Percentiles rank a stretch among this genome's conserved stretches.
phyloP scores from a whole-genome alignment of 495 filamentous ascomycete species.

The Beverwykella pulmonaria region DNA sequence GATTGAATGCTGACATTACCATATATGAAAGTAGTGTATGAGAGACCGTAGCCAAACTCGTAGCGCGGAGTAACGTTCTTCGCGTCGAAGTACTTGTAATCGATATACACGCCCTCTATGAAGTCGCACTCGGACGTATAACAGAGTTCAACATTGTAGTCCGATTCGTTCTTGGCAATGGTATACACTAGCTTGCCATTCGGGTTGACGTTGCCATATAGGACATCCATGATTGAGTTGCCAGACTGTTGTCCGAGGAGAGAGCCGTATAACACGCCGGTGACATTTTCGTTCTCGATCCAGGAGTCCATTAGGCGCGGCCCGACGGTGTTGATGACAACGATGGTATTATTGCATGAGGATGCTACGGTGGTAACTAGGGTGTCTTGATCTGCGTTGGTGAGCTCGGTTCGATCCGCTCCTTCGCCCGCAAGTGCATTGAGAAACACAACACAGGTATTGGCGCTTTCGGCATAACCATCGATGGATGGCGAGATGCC shows the following conservation, averaged over 20 bases:
- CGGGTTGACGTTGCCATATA: slow-evolving; percentile 26
- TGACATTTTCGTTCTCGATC: slow-evolving; percentile 41
- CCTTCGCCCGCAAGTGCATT: slow-evolving; percentile 37
- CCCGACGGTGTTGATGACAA: slow-evolving; percentile 36
- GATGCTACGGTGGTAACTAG: too few species aligned
- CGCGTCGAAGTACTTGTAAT: slow-evolving; percentile 40
- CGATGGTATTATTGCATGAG: too few species aligned
- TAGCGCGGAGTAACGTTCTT: slow-evolving; percentile 38
- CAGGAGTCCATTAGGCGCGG: slow-evolving; percentile 37
- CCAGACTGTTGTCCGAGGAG: slow-evolving; percentile 41
- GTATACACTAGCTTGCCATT: slow-evolving; percentile 31
- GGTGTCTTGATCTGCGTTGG: slow-evolving; percentile 10
- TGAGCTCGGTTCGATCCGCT: slow-evolving; percentile 32
- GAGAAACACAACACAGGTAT: slow-evolving; percentile 43
- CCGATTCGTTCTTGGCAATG: slow-evolving; percentile 25
- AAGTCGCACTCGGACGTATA: slow-evolving; percentile 34
- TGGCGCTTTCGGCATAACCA: neutral
- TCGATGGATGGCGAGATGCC: neutral
- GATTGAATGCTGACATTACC: neutral
- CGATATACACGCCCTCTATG: slow-evolving; percentile 42
- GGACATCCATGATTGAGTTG: slow-evolving; percentile 31
- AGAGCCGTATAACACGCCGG: slow-evolving; percentile 38
- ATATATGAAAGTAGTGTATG: neutral
- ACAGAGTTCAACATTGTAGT: slow-evolving; percentile 27
- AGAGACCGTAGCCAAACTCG: slow-evolving; percentile 37